Percentiles rank a stretch among this genome's conserved stretches.
These are phyloP conservation scores for Claviceps pazoutovae DNA, from an alignment of 2,329 filamentous ascomycete species.

Conservation along the genomic window DNA sequence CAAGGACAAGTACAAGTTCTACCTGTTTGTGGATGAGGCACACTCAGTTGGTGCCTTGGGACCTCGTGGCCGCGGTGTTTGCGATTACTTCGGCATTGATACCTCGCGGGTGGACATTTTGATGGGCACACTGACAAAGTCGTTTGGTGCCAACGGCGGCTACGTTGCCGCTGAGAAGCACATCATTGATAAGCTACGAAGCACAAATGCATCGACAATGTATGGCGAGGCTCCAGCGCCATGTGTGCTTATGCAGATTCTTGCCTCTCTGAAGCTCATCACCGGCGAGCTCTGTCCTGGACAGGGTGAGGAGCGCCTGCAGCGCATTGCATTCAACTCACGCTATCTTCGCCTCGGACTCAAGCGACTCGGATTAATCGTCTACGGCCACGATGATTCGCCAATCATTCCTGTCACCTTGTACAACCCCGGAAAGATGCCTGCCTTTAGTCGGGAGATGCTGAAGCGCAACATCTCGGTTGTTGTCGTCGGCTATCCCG, in stretches of 20 bases:
- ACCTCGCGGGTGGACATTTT: constrained; percentile 81
- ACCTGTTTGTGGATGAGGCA: constrained; percentile 89
- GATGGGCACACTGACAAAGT: constrained; percentile 97
- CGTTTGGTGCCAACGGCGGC: constrained; percentile 93
- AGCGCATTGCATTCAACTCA: constrained; percentile 95
- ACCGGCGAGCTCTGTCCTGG: constrained; percentile 75
- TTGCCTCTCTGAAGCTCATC: constrained; percentile 76
- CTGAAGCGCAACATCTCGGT: constrained; percentile 93
- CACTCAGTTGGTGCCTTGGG: constrained; percentile 92
- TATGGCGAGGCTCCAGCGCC: constrained; percentile 82
- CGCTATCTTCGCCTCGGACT: constrained; percentile 93
- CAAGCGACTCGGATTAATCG: constrained; percentile 91
- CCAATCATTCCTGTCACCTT: constrained; percentile 90
- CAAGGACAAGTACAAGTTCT: constrained; percentile 94
- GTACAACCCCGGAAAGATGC: constrained; percentile 98
- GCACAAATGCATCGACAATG: constrained; percentile 72
- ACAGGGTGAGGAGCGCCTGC: constrained; percentile 88
- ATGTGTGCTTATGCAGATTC: constrained; percentile 80
- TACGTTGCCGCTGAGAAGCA: constrained; percentile 83
- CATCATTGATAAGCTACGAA: constrained; percentile 83
- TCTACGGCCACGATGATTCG: constrained; percentile 94
- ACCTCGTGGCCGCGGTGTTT: constrained; percentile 78
- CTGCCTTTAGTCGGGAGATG: constrained; percentile 98
- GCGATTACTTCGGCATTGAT: constrained; percentile 92
- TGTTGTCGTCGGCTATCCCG: constrained; percentile 93